These are phyloP conservation scores for Colletotrichum abscissum DNA, from an alignment of 2,329 filamentous ascomycete species.

Conservation along the genomic window DNA sequence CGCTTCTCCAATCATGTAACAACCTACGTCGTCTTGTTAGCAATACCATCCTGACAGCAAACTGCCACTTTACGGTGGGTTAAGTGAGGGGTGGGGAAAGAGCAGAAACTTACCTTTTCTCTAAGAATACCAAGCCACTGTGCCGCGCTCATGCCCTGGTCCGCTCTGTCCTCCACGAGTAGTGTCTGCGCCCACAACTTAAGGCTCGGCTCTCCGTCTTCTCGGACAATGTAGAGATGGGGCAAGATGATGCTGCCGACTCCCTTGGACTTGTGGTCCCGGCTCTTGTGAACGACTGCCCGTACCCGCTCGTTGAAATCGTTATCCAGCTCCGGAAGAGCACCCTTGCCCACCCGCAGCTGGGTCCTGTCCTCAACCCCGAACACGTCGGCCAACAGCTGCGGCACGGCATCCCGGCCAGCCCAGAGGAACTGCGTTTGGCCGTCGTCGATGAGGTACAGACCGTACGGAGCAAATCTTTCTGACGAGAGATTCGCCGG, in stretches of 20 bases:
- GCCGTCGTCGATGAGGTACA: conserved; percentile 97
- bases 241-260: conserved; percentile 95
- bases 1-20: conserved; percentile 33
- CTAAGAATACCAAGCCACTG: conserved; percentile 93
- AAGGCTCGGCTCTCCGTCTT: conserved; percentile 94
- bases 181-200: conserved; percentile 98
- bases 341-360: conserved; percentile 90
- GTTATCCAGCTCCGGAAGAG: conserved; percentile 87
- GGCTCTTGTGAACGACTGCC: conserved; percentile 90
- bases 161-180: conserved; percentile 92
- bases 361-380: conserved; percentile 85
- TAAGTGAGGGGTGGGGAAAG: neutral
- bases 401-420: conserved; percentile 90
- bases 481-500: conserved; percentile 89
- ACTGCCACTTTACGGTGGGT: neutral
- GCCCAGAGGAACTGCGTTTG: conserved; percentile 99
- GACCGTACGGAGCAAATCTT: conserved; percentile 85
- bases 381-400: conserved; percentile 90
- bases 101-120: conserved; percentile 79
- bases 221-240: conserved; percentile 91
- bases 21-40: conserved; percentile 12
- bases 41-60: neutral
- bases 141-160: conserved; percentile 90
- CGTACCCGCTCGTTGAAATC: conserved; percentile 97
- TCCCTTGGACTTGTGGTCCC: conserved; percentile 85